Percentiles rank a stretch among this genome's conserved stretches.
These are phyloP conservation scores for Erysimum cheiranthoides DNA, from an alignment of 345 rosid species.

Conservation along the genomic window DNA sequence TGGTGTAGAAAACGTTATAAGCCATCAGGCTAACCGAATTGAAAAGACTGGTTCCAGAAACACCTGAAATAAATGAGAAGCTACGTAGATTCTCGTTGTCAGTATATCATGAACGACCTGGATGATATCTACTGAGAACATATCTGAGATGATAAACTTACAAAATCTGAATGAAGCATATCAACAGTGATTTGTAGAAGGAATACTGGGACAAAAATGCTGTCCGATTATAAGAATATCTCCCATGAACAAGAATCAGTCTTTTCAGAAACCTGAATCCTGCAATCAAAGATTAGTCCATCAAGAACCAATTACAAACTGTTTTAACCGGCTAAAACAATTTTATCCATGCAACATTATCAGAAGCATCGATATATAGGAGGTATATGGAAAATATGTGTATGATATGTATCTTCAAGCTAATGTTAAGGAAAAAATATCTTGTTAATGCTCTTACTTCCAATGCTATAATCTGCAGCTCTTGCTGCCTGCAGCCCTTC, in stretches of 20 bases:
- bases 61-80: slow-evolving; percentile 99
- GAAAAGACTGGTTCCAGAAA: slow-evolving; percentile 98
- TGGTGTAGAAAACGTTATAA: slow-evolving; percentile 95
- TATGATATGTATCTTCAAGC: slow-evolving; percentile 5
- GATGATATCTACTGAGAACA: slow-evolving; percentile 16
- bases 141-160: slow-evolving; percentile 51
- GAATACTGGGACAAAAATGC: slow-evolving; percentile 97
- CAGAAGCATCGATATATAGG: neutral
- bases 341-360: neutral
- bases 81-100: slow-evolving; percentile 56
- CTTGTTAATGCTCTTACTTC: slow-evolving; percentile 61
- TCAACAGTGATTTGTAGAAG: slow-evolving; percentile 87
- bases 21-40: slow-evolving; percentile 99
- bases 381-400: neutral
- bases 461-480: slow-evolving; percentile 99
- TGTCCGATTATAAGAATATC: slow-evolving; percentile 97
- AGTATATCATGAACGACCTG: slow-evolving; percentile 43
- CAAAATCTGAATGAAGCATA: slow-evolving; percentile 99
- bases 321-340: neutral
- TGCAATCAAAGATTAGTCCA: slow-evolving; percentile 52
- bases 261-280: slow-evolving; percentile 93
- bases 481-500: slow-evolving; percentile 99
- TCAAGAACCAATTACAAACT: slow-evolving; percentile 18
- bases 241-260: slow-evolving; percentile 92
- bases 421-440: neutral